A percentile compares a stretch with the other conserved stretches of the same genome.
These are phyloP conservation scores for Solidago caesia DNA, from an alignment of 129 eudicot species.

Conservation along the genomic window DNA sequence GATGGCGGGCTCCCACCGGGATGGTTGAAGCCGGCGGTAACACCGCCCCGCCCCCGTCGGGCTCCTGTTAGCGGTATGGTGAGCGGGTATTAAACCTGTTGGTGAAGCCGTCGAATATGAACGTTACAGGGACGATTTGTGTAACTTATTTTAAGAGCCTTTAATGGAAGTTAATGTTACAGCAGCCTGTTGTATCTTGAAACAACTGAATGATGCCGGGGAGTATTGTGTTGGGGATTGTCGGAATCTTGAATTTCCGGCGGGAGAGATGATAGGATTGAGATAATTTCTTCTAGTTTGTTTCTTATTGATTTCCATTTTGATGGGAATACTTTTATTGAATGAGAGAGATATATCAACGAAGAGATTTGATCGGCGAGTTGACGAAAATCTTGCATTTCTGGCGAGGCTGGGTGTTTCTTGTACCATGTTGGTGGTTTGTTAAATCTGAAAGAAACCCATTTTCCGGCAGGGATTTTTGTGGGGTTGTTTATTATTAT, in stretches of 20 bases:
- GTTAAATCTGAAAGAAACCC: constrained; percentile 25
- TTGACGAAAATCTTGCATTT: constrained; percentile 32
- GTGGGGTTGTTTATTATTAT: not conserved
- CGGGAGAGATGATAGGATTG: constrained; percentile 45
- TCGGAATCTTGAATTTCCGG: constrained; percentile 42
- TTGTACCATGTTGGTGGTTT: too few species aligned
- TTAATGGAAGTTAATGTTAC: too few species aligned
- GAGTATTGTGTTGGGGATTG: constrained; percentile 35
- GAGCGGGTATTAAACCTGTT: too few species aligned
- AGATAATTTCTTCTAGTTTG: constrained; percentile 63
- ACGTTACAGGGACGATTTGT: too few species aligned
- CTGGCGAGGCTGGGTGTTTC: too few species aligned
- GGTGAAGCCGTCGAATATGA: too few species aligned
- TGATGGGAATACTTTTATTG: constrained; percentile 53
- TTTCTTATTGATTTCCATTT: constrained; percentile 66
- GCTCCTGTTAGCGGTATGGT: too few species aligned
- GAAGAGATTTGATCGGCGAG: constrained; percentile 48
- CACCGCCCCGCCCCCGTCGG: too few species aligned
- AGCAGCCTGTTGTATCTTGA: constrained; percentile 35
- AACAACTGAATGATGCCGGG: constrained; percentile 36
- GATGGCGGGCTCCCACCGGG: too few species aligned
- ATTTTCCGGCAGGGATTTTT: constrained; percentile 26
- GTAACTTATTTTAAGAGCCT: too few species aligned
- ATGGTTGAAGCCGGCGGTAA: too few species aligned
- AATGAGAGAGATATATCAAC: constrained; percentile 50